These are phyloP conservation scores for Backusella morwellensis DNA, from an alignment of 192 early-diverging fungal genomes.

Conservation along the genomic window DNA sequence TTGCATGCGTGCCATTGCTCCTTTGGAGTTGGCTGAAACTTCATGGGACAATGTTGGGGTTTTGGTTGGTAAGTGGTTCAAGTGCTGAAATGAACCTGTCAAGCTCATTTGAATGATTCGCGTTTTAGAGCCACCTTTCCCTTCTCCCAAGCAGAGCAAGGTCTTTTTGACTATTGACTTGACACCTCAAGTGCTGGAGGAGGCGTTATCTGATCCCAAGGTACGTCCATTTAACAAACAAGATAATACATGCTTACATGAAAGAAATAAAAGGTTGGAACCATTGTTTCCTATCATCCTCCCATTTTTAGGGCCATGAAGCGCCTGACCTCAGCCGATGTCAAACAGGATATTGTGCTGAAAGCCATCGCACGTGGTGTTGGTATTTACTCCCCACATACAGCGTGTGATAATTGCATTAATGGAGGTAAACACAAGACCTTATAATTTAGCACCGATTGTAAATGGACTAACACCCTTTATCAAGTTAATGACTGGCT, in stretches of 20 bases:
- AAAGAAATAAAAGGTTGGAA: constrained; percentile 54
- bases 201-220: constrained; percentile 67
- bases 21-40: constrained; percentile 73
- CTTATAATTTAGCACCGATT: not conserved
- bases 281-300: constrained; percentile 93
- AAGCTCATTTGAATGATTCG: not conserved
- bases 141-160: constrained; percentile 60
- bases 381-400: constrained; percentile 90
- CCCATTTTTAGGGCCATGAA: constrained; percentile 88
- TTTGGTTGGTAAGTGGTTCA: constrained; percentile 53
- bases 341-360: constrained; percentile 79
- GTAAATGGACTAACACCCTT: not conserved
- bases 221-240: not conserved
- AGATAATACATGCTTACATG: not conserved
- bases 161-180: constrained; percentile 95
- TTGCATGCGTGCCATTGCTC: constrained; percentile 83
- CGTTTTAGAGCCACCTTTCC: constrained; percentile 73
- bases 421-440: constrained; percentile 56
- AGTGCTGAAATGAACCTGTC: not conserved
- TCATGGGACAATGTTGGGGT: constrained; percentile 96
- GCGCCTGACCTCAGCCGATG: constrained; percentile 68
- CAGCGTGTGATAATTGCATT: constrained; percentile 77
- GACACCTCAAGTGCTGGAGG: constrained; percentile 71
- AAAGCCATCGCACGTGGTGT: constrained; percentile 82
- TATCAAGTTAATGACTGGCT: constrained; percentile 89